Evolutionary conservation across 148 eudicot genomes (phyloP).

Genomic region (Simmondsia chinensis): DNA sequence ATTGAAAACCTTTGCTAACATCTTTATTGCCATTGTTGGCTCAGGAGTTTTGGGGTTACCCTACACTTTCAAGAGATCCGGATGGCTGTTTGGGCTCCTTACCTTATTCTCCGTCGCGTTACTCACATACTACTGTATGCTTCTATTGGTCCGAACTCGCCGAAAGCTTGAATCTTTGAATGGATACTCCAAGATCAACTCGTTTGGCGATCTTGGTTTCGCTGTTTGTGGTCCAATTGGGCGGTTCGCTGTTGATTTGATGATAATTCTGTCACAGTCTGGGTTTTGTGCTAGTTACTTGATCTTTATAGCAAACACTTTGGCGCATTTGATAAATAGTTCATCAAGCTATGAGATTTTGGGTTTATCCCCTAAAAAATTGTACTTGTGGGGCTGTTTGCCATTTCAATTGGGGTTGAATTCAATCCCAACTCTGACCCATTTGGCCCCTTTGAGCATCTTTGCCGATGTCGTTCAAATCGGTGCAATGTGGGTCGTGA

Average conservation of each 20-base stretch:
- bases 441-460: constrained; percentile 75
- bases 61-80: constrained; percentile 53
- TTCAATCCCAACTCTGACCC: constrained; percentile 65
- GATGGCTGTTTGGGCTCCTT: constrained; percentile 36
- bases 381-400: constrained; percentile 58
- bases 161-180: constrained; percentile 29
- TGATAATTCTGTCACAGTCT: constrained; percentile 69
- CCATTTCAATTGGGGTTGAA: constrained; percentile 75
- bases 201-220: constrained; percentile 75
- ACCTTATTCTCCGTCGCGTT: constrained; percentile 30
- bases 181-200: constrained; percentile 37
- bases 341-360: constrained; percentile 8
- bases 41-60: constrained; percentile 75
- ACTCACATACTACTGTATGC: constrained; percentile 46
- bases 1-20: constrained; percentile 60
- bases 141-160: constrained; percentile 45
- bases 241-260: constrained; percentile 48
- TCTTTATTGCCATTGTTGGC: constrained; percentile 60
- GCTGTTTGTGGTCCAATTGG: constrained; percentile 60
- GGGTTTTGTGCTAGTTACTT: constrained; percentile 68
- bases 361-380: constrained; percentile 38
- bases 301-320: constrained; percentile 58
- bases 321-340: constrained; percentile 31
- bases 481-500: constrained; percentile 68
- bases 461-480: constrained; percentile 71